Percentiles rank a stretch among this genome's conserved stretches.
Evolutionary conservation across 2,329 filamentous ascomycete genomes (phyloP).

Genomic region (Botrytis hyacinthi): DNA sequence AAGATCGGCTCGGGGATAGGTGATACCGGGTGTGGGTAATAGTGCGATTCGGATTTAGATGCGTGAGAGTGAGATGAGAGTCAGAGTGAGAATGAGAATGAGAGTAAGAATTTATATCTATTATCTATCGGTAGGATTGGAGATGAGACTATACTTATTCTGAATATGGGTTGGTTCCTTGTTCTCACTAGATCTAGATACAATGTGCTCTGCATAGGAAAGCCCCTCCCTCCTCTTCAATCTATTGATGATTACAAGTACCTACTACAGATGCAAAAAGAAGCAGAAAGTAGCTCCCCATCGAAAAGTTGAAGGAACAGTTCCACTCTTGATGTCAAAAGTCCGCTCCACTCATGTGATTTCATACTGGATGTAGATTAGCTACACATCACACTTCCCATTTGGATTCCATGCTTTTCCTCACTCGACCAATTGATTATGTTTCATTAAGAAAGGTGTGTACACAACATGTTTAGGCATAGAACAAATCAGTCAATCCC

Average conservation of each 20-base stretch:
- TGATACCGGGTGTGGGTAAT: not conserved
- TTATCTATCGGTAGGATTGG: not conserved
- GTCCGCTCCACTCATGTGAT: not conserved
- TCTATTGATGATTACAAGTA: not conserved
- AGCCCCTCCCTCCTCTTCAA: not conserved
- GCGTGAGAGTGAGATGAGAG: not conserved
- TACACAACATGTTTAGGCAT: not conserved
- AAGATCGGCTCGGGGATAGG: not conserved
- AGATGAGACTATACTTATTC: not conserved
- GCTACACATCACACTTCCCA: not conserved
- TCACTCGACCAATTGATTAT: not conserved
- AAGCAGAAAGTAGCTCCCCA: not conserved
- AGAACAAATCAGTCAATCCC: not conserved
- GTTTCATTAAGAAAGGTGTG: not conserved
- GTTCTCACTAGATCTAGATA: not conserved
- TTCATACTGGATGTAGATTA: not conserved
- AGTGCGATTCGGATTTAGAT: not conserved
- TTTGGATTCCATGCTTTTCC: not conserved
- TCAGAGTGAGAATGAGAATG: not conserved
- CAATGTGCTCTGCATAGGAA: not conserved
- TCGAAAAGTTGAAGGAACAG: not conserved
- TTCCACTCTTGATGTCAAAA: slow-evolving; percentile 1
- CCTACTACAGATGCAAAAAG: not conserved
- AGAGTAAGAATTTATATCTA: not conserved
- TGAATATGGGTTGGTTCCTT: not conserved